These are phyloP conservation scores for Ogataea pignaliae DNA, from an alignment of 805 yeast species.

Conservation along the genomic window DNA sequence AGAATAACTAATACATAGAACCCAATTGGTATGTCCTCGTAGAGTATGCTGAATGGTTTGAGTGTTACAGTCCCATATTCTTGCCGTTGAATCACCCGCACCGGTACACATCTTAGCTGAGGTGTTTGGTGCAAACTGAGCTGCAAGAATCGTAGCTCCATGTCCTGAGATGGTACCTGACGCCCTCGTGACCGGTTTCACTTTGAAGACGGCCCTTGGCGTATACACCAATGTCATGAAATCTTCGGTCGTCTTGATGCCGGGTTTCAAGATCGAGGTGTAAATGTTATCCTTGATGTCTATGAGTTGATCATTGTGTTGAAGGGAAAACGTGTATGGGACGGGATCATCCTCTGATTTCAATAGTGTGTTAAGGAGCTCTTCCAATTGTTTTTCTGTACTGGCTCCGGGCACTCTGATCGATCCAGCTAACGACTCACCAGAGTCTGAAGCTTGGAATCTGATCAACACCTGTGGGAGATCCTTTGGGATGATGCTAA, in stretches of 20 bases:
- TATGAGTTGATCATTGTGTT: constrained; percentile 47
- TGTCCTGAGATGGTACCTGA: constrained; percentile 94
- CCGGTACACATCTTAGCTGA: constrained; percentile 88
- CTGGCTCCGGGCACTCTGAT: constrained; percentile 89
- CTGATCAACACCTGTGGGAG: constrained; percentile 83
- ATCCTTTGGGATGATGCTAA: constrained; percentile 67
- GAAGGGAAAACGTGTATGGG: constrained; percentile 81
- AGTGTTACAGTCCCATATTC: constrained; percentile 96
- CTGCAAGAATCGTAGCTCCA: constrained; percentile 87
- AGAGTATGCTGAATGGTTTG: constrained; percentile 84
- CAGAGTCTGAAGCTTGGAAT: constrained; percentile 92
- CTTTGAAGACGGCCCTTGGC: constrained; percentile 93
- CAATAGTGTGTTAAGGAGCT: constrained; percentile 74
- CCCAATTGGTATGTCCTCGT: constrained; percentile 90
- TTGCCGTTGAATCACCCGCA: constrained; percentile 92
- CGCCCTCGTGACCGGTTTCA: constrained; percentile 83
- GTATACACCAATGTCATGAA: constrained; percentile 85
- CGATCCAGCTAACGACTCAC: constrained; percentile 78
- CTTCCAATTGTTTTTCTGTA: constrained; percentile 81
- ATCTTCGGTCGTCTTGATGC: constrained; percentile 87
- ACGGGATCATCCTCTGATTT: constrained; percentile 75
- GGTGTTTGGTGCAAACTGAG: constrained; percentile 89
- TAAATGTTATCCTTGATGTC: constrained; percentile 80
- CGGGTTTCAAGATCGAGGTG: constrained; percentile 78
- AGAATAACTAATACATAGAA: constrained; percentile 83